Evolutionary conservation across 768 basidiomycete species (phyloP).

Genomic region (Mycena rebaudengoi): DNA sequence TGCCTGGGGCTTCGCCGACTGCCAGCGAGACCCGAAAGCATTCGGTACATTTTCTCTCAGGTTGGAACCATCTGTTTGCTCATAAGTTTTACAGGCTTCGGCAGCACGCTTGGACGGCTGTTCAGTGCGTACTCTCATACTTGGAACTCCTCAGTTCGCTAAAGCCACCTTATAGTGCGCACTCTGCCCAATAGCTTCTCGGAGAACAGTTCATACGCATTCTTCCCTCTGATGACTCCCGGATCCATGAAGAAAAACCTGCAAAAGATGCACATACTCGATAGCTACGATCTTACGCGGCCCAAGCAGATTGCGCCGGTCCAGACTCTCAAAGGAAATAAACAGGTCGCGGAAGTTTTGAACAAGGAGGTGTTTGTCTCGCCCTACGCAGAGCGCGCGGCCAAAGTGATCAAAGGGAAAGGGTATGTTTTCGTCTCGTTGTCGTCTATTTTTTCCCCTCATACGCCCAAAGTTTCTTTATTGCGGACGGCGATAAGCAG

Average conservation of each 20-base stretch:
- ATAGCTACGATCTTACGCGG: conserved; percentile 63
- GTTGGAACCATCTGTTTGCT: background rate
- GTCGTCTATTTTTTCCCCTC: background rate
- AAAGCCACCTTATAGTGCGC: too few relatives aligned
- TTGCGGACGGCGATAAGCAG: conserved; percentile 60
- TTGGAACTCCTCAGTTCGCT: too few relatives aligned
- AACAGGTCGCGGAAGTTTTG: conserved; percentile 62
- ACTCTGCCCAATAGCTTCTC: conserved; percentile 75
- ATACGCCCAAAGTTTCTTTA: conserved; percentile 65
- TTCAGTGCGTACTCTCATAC: too few relatives aligned
- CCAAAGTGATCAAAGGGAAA: conserved; percentile 61
- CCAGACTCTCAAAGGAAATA: conserved; percentile 53
- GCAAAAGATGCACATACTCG: conserved; percentile 58
- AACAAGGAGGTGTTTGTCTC: conserved; percentile 55
- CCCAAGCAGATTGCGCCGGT: conserved; percentile 46
- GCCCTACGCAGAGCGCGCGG: conserved; percentile 59
- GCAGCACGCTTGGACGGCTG: conserved; percentile 78
- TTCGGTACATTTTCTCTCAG: conserved; percentile 58
- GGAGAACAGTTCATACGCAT: conserved; percentile 78
- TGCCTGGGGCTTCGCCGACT: conserved; percentile 86
- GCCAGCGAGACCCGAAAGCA: conserved; percentile 74
- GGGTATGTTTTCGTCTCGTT: conserved; percentile 67
- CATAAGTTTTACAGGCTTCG: conserved; percentile 55
- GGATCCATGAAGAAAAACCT: conserved; percentile 69
- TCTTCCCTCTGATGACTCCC: conserved; percentile 91